These are phyloP conservation scores for Nothophaeocryptopus gaeumannii DNA, from an alignment of 2,329 filamentous ascomycete species.

Conservation along the genomic window DNA sequence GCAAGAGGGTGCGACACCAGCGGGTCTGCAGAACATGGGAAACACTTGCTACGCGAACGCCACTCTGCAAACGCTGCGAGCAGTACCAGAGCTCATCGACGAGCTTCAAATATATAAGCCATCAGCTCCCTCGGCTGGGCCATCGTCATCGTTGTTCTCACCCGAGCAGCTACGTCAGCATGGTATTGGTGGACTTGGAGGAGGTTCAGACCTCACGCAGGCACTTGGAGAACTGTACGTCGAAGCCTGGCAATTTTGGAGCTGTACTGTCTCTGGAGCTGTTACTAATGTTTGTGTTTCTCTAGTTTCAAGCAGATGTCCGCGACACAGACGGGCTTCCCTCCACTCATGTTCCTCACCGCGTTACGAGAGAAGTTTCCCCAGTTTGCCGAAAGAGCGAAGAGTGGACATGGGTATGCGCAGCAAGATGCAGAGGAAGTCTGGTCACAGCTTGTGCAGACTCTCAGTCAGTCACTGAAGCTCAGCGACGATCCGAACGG, in stretches of 20 bases:
- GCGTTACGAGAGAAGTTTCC: constrained; percentile 77
- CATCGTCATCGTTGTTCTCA: constrained; percentile 33
- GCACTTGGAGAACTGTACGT: constrained; percentile 67
- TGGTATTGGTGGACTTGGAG: constrained; percentile 57
- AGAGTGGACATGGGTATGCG: constrained; percentile 79
- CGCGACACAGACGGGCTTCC: constrained; percentile 81
- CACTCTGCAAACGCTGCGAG: constrained; percentile 83
- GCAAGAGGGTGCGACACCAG: constrained; percentile 78
- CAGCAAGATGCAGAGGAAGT: constrained; percentile 98
- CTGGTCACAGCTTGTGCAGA: constrained; percentile 90
- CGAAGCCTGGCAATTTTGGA: not conserved
- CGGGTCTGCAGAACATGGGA: constrained; percentile 85
- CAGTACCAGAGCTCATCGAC: constrained; percentile 86
- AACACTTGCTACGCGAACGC: constrained; percentile 99
- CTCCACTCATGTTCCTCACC: constrained; percentile 77
- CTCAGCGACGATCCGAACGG: constrained; percentile 57
- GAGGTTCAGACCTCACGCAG: constrained; percentile 68
- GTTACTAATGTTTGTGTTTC: constrained; percentile 56
- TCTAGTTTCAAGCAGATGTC: constrained; percentile 75
- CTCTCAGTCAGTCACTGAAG: constrained; percentile 74
- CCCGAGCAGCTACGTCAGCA: constrained; percentile 44
- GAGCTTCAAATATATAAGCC: constrained; percentile 64
- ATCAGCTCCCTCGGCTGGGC: constrained; percentile 20
- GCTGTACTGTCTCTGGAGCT: constrained; percentile 81
- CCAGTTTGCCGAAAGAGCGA: constrained; percentile 87